Evolutionary conservation across 2,329 filamentous ascomycete genomes (phyloP).

Genomic region (Ilyonectria mors-panacis): DNA sequence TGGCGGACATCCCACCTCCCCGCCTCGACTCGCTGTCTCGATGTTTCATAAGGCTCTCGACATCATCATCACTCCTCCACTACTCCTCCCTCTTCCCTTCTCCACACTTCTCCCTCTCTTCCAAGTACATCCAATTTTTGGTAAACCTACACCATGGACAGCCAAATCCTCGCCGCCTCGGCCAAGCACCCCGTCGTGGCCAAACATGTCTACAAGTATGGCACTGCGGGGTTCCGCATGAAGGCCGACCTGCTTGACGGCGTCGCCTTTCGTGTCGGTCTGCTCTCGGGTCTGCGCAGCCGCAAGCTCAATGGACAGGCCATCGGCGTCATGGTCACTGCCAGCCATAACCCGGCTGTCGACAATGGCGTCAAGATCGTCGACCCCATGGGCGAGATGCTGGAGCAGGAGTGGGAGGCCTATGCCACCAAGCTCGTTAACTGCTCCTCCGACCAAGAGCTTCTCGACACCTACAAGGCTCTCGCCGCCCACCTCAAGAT

Average conservation of each 20-base stretch:
- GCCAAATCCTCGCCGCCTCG: conserved; percentile 72
- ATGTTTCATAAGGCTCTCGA: conserved; percentile 43
- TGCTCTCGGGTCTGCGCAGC: conserved; percentile 89
- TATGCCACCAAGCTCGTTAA: conserved; percentile 94
- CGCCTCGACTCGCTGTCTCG: conserved; percentile 33
- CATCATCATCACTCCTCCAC: conserved; percentile 37
- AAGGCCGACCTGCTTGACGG: conserved; percentile 87
- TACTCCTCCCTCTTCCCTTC: conserved; percentile 12
- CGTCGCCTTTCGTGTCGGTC: conserved; percentile 91
- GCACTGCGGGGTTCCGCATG: conserved; percentile 79
- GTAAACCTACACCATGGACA: conserved; percentile 61
- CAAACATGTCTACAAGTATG: conserved; percentile 73
- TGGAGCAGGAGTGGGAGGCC: conserved; percentile 94
- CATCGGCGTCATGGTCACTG: conserved; percentile 97
- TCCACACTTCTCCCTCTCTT: conserved; percentile 21
- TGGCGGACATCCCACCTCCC: conserved; percentile 18
- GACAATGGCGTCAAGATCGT: conserved; percentile 97
- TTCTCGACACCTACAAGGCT: conserved; percentile 82
- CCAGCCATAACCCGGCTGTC: conserved; percentile 89
- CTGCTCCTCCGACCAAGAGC: conserved; percentile 79
- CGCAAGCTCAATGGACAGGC: conserved; percentile 91
- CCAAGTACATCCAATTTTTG: conserved; percentile 13
- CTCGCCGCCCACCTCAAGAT: conserved; percentile 84
- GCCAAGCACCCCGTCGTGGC: conserved; percentile 73
- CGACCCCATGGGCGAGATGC: conserved; percentile 98